phyloP scores from a whole-genome alignment of 768 basidiomycete species.

The Megacollybia marginata region DNA sequence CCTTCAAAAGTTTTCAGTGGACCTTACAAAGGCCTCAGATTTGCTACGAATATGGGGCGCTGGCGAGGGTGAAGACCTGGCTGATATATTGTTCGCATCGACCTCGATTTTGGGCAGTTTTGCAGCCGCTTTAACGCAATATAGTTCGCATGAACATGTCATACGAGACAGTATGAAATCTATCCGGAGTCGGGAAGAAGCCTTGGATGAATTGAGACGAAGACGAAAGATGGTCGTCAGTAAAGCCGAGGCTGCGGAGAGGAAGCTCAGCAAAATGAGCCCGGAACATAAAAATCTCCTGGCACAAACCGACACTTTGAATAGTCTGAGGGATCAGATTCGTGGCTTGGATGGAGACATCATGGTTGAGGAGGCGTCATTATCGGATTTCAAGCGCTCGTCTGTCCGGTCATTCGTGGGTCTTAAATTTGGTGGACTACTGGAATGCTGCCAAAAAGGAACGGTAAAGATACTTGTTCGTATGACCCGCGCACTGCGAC shows the following conservation, averaged over 20 bases:
- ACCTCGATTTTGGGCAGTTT: neutral
- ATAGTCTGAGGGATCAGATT: slow-evolving; percentile 70
- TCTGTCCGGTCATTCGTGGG: slow-evolving; percentile 66
- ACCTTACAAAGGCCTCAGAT: slow-evolving; percentile 65
- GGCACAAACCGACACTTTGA: slow-evolving; percentile 66
- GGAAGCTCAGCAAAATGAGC: slow-evolving; percentile 85
- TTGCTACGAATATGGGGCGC: slow-evolving; percentile 65
- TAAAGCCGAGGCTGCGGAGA: slow-evolving; percentile 80
- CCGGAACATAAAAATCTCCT: slow-evolving; percentile 80
- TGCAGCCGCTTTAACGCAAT: slow-evolving; percentile 49
- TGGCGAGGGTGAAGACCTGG: slow-evolving; percentile 79
- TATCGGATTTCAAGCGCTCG: slow-evolving; percentile 77
- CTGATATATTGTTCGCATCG: slow-evolving; percentile 46
- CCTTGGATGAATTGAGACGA: slow-evolving; percentile 67
- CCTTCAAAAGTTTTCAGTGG: slow-evolving; percentile 56
- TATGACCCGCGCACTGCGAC: slow-evolving; percentile 11
- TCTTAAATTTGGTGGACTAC: slow-evolving; percentile 80
- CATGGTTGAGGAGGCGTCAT: slow-evolving; percentile 67
- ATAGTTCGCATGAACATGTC: slow-evolving; percentile 61
- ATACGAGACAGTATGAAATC: slow-evolving; percentile 75
- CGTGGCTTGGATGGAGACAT: slow-evolving; percentile 75
- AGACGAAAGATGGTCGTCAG: slow-evolving; percentile 56
- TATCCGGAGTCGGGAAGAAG: slow-evolving; percentile 80
- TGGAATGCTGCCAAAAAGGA: slow-evolving; percentile 83
- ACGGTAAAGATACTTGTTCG: slow-evolving; percentile 19